Percentiles rank a stretch among this genome's conserved stretches.
These are phyloP conservation scores for Anethum foeniculum DNA, from an alignment of 140 eudicot genomes.

Conservation along the genomic window DNA sequence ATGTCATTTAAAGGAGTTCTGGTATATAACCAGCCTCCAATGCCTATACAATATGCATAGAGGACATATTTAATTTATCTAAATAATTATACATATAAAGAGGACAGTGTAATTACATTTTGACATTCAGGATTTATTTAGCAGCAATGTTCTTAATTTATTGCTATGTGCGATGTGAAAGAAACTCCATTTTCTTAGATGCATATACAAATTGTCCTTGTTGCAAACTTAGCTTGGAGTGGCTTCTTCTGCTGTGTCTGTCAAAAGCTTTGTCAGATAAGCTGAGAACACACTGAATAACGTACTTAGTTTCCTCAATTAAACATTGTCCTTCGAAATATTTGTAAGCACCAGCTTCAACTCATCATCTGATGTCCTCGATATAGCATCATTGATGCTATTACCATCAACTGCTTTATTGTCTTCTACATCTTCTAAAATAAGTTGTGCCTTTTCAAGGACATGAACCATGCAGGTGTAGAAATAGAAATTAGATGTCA, in stretches of 20 bases:
- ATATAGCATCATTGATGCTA: not conserved
- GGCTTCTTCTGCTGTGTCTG: not conserved
- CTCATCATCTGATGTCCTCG: slow-evolving; percentile 23
- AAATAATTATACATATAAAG: not conserved
- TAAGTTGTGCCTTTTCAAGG: slow-evolving; percentile 48
- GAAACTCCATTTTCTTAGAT: not conserved
- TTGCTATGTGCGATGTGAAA: not conserved
- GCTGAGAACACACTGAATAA: not conserved
- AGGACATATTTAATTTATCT: not conserved
- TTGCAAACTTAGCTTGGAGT: not conserved
- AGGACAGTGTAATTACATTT: not conserved
- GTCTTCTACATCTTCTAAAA: slow-evolving; percentile 36
- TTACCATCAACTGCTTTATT: slow-evolving; percentile 10
- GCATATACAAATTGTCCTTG: not conserved
- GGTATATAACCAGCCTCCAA: too few species aligned
- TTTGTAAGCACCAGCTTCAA: slow-evolving; percentile 41
- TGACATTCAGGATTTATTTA: not conserved
- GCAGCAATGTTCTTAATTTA: not conserved
- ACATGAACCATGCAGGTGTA: not conserved
- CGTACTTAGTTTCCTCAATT: slow-evolving; percentile 45
- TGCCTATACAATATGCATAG: not conserved
- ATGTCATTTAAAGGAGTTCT: too few species aligned
- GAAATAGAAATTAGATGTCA: not conserved
- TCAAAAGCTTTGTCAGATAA: not conserved
- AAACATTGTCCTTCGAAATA: slow-evolving; percentile 43